phyloP scores from a whole-genome alignment of 305 asterid species.

The Fraxinus sp. region DNA sequence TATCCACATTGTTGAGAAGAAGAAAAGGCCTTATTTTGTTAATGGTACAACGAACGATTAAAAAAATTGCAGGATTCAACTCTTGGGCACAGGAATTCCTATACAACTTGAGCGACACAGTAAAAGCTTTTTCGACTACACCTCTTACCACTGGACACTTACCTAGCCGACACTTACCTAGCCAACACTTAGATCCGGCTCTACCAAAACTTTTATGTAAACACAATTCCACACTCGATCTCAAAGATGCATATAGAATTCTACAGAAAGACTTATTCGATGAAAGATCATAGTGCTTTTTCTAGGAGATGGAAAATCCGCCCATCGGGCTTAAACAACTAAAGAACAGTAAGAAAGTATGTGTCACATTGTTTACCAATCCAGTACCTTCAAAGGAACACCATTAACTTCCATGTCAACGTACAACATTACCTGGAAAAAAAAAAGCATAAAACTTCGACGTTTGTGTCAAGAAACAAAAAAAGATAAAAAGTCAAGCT shows the following conservation, averaged over 20 bases:
- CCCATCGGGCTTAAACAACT: neutral
- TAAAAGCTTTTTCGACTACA: neutral
- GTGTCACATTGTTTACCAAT: slow-evolving; percentile 21
- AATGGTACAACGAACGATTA: neutral
- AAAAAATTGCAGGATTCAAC: neutral
- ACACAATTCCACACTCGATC: neutral
- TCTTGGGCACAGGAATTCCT: neutral
- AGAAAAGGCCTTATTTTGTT: neutral
- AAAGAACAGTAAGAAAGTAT: slow-evolving; percentile 2
- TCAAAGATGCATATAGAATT: neutral
- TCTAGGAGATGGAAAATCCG: neutral
- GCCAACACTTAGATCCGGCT: neutral
- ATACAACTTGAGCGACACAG: neutral
- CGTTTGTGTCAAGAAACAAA: neutral
- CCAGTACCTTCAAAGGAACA: slow-evolving; percentile 81
- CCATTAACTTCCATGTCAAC: slow-evolving; percentile 99
- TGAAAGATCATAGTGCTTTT: neutral
- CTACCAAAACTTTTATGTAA: neutral
- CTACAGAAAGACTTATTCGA: neutral
- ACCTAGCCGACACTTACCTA: neutral
- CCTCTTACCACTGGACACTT: neutral
- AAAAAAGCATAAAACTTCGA: slow-evolving; percentile 5
- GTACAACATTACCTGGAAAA: slow-evolving; percentile 80
- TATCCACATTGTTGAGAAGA: neutral
- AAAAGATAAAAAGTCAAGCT: slow-evolving; percentile 11